Evolutionary conservation across 257 asterid species (phyloP), one percentile per base, ranked within the genome.

Genomic region (Jasminum sambac): DNA sequence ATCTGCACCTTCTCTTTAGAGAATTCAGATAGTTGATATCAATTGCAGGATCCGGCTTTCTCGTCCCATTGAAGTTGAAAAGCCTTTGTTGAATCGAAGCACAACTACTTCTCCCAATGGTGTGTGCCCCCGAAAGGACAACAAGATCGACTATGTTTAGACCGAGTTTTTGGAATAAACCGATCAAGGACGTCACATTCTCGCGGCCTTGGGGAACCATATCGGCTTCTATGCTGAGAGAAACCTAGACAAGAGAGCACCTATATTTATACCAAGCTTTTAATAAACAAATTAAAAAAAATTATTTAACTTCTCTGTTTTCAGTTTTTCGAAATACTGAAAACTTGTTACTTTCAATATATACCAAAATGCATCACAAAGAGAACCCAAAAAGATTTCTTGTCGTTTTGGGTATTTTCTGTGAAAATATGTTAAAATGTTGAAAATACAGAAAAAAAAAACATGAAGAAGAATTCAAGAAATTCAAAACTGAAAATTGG

Each of bases 71-170:
- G 79, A 79, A 82, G 50, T 84, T 78, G 11, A 8, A 64, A 19
- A 85, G 69, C 74, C 90, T 67, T 3, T 71, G 43, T 64, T 63
- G 66, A 26, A 85, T n/a, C n/a, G 84, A 50, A 40, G 5, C 1
- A 69, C 90, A 85, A 46, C 19, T 19, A 76, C 74, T 16, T 37
- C 87, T 55, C 11, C 90, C 87, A 17, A 85, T 78, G 62, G 90
- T 85, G 87, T 85, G 90, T 2, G 84, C 34, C 8, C 98, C 97
- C 12, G 93, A 90, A 30, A 92, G 97, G 78, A 89, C 89, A 69
- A 77, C 96, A 37, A 92, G 14, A 72, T 92, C 97, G 3, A 92
- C 82, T 37, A 88, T 74, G 13, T 85, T 85, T 71, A 92, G 86
- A 7, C 93, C 96, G 9, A 88, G 81, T n/a, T 83, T 80, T 23